phyloP scores from a whole-genome alignment of 352 stramenopile genomes.

The Phytophthora gonapodyides region DNA sequence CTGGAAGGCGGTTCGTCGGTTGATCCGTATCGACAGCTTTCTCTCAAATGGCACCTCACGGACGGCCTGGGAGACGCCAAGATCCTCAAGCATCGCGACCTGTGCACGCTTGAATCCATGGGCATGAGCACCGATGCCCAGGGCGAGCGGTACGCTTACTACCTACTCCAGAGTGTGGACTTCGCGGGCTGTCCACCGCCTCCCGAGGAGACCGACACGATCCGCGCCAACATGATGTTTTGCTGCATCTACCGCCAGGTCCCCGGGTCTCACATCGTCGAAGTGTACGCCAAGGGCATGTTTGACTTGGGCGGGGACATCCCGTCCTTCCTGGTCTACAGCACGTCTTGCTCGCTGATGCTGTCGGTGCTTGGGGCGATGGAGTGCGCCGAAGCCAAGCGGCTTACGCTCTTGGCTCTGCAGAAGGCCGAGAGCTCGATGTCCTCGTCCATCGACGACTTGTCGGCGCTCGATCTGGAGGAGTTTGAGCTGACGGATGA shows the following conservation, averaged over 20 bases:
- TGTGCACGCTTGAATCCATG: constrained; percentile 57
- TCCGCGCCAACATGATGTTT: constrained; percentile 55
- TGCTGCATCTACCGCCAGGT: constrained; percentile 64
- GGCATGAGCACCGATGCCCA: constrained; percentile 41
- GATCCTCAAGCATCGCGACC: constrained; percentile 51
- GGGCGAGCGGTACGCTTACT: constrained; percentile 48
- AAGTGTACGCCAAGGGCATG: constrained; percentile 59
- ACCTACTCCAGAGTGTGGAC: constrained; percentile 59
- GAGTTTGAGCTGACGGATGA: constrained; percentile 16
- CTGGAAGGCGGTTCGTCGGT: constrained; percentile 42
- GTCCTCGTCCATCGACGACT: constrained; percentile 13
- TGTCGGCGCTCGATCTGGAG: constrained; percentile 26
- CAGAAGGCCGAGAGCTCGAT: constrained; percentile 18
- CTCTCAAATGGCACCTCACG: constrained; percentile 54
- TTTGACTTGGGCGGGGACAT: constrained; percentile 55
- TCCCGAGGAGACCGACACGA: constrained; percentile 36
- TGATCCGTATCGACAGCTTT: constrained; percentile 54
- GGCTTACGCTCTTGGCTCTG: constrained; percentile 44
- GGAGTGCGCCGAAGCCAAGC: constrained; percentile 49
- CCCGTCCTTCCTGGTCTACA: constrained; percentile 47
- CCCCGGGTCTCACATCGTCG: constrained; percentile 32
- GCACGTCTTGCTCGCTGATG: constrained; percentile 46
- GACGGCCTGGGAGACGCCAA: constrained; percentile 33
- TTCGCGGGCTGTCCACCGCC: constrained; percentile 41
- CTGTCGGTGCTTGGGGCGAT: constrained; percentile 37